Percentiles rank a stretch among this genome's conserved stretches.
Evolutionary conservation across 1,284 basidiomycete species (phyloP).

Genomic region (Puccinia polysora): DNA sequence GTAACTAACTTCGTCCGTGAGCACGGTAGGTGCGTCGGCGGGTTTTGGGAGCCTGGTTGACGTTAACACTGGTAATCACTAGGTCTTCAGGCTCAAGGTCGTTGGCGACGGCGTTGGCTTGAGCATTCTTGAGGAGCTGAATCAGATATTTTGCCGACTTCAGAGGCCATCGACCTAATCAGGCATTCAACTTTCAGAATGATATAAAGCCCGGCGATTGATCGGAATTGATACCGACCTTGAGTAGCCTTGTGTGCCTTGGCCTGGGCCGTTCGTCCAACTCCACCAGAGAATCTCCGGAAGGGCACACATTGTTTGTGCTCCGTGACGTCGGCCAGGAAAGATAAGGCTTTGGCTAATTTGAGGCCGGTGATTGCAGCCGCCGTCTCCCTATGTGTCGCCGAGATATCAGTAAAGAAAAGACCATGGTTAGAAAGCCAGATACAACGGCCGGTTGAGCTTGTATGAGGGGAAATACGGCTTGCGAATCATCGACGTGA

Average conservation of each 20-base stretch:
- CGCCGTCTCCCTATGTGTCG: conserved; percentile 52
- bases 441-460: neutral
- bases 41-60: conserved; percentile 99
- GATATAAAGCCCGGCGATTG: neutral
- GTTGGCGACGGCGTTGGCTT: conserved; percentile 98
- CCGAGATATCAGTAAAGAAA: conserved; percentile 14
- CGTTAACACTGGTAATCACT: conserved; percentile 91
- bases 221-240: conserved; percentile 60
- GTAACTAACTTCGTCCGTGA: conserved; percentile 70
- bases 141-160: conserved; percentile 96
- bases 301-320: conserved; percentile 98
- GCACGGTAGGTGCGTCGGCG: conserved; percentile 99
- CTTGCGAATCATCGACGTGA: neutral
- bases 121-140: conserved; percentile 95
- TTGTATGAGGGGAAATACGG: neutral
- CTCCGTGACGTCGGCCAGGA: conserved; percentile 89
- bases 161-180: conserved; percentile 89
- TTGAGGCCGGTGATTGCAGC: conserved; percentile 69
- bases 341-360: conserved; percentile 90
- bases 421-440: conserved; percentile 3
- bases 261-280: conserved; percentile 93
- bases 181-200: conserved; percentile 25
- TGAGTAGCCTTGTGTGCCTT: conserved; percentile 96
- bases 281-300: conserved; percentile 93
- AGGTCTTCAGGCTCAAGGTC: conserved; percentile 89